Conservation (phyloP, 306 rosid species). For the Boehmeria nivea region DNA sequence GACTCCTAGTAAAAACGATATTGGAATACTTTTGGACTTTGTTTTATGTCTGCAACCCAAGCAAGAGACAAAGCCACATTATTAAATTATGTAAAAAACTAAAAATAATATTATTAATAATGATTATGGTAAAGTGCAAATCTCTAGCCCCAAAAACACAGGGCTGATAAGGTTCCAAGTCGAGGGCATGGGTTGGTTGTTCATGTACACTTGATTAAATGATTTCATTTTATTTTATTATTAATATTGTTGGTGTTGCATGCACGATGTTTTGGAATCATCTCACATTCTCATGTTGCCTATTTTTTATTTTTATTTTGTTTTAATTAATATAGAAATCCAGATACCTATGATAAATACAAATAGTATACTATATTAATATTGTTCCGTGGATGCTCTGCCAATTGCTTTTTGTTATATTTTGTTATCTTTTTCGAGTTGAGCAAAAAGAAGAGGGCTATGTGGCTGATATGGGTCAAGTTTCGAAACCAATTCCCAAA, state of each 20-base stretch:
- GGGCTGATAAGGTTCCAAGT: too few relatives aligned
- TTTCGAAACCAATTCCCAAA: neutral
- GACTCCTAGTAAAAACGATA: too few relatives aligned
- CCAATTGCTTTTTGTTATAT: neutral
- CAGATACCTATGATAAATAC: too few relatives aligned
- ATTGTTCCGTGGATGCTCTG: slow-evolving; percentile 13
- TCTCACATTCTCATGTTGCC: slow-evolving; percentile 44
- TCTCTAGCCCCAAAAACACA: slow-evolving; percentile 26
- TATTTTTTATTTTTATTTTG: neutral
- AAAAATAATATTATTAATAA: neutral
- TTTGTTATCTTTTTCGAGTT: slow-evolving; percentile 8
- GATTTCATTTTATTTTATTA: slow-evolving; percentile 1
- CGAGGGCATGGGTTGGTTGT: slow-evolving; percentile 16
- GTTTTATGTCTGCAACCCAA: slow-evolving; percentile 8
- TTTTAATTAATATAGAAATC: too few relatives aligned
- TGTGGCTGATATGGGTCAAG: neutral
- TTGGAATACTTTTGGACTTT: neutral
- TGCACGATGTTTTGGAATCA: slow-evolving; percentile 46
- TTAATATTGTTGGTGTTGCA: slow-evolving; percentile 27
- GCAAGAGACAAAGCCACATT: slow-evolving; percentile 7
- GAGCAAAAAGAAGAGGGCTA: neutral
- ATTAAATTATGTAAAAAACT: slow-evolving; percentile 4
- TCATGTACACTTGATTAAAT: neutral
- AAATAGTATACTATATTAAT: neutral
- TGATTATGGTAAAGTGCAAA: neutral